Conservation (phyloP, 495 filamentous ascomycete genomes). For the Penicillium verhagenii region DNA sequence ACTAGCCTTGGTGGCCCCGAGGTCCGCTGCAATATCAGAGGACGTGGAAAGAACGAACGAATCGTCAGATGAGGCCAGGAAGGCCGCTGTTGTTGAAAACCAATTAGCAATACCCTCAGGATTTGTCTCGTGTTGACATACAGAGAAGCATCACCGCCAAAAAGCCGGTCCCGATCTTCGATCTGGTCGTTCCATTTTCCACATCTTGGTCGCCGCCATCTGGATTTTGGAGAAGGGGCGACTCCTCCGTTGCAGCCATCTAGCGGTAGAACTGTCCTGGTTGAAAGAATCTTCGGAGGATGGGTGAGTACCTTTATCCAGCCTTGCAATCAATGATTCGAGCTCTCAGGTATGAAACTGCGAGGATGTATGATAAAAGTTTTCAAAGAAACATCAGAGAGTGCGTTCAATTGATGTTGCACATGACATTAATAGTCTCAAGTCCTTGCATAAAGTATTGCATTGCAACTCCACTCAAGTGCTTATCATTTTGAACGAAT, state of each 20-base stretch:
- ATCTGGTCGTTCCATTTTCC: background rate
- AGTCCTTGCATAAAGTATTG: background rate
- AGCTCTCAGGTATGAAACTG: background rate
- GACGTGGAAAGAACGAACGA: background rate
- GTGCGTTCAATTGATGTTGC: too few species aligned
- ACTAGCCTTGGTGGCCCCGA: background rate
- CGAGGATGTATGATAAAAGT: too few species aligned
- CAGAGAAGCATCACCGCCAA: background rate
- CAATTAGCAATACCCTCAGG: background rate
- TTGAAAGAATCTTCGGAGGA: background rate
- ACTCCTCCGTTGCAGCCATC: background rate
- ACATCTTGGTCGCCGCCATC: background rate
- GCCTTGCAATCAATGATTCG: too few species aligned
- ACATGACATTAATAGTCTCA: background rate
- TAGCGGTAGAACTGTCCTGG: background rate
- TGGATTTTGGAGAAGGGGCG: background rate
- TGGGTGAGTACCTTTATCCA: background rate
- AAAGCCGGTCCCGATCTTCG: background rate
- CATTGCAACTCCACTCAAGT: too few species aligned
- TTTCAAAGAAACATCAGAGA: too few species aligned
- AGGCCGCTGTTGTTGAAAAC: background rate
- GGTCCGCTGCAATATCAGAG: background rate
- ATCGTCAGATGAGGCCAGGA: background rate
- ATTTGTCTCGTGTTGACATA: background rate
- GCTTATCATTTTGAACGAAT: too few species aligned